phyloP scores from a whole-genome alignment of 1,284 basidiomycete species.

The Ceratobasidium papillatum region DNA sequence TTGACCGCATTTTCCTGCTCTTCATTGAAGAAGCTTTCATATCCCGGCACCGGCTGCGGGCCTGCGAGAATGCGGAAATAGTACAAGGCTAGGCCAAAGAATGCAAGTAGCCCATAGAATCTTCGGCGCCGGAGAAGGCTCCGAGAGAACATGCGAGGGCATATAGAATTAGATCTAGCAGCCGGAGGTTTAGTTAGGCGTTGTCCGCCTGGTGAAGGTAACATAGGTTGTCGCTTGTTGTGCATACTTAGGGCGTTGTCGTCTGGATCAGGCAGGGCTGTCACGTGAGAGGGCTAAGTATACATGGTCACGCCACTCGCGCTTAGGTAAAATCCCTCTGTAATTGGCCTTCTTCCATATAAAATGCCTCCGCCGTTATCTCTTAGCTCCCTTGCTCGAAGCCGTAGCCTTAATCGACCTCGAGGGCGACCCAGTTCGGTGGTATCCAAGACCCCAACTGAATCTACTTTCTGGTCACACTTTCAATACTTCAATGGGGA shows the following conservation, averaged over 20 bases:
- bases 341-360: conserved; percentile 7
- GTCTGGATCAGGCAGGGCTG: not conserved
- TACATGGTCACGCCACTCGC: not conserved
- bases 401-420: conserved; percentile 15
- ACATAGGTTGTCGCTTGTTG: conserved; percentile 32
- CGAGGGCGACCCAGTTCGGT: conserved; percentile 21
- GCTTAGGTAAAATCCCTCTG: conserved; percentile 4
- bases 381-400: conserved; percentile 22
- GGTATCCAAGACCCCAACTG: not conserved
- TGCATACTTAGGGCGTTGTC: not conserved
- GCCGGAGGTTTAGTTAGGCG: conserved; percentile 4
- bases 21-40: conserved; percentile 9
- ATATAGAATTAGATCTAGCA: not conserved
- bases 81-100: conserved; percentile 29
- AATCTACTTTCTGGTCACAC: not conserved
- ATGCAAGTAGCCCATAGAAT: conserved; percentile 27
- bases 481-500: conserved; percentile 24
- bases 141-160: conserved; percentile 33
- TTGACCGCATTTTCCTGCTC: conserved; percentile 1
- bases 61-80: conserved; percentile 24
- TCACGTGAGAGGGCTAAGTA: conserved; percentile 6
- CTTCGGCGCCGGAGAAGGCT: conserved; percentile 34
- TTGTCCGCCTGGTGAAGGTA: conserved; percentile 22
- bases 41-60: conserved; percentile 7
- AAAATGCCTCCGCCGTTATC: conserved; percentile 39